These are phyloP conservation scores for Dactylis glomerata DNA, from an alignment of 176 grass and related monocot genomes.

Conservation along the genomic window DNA sequence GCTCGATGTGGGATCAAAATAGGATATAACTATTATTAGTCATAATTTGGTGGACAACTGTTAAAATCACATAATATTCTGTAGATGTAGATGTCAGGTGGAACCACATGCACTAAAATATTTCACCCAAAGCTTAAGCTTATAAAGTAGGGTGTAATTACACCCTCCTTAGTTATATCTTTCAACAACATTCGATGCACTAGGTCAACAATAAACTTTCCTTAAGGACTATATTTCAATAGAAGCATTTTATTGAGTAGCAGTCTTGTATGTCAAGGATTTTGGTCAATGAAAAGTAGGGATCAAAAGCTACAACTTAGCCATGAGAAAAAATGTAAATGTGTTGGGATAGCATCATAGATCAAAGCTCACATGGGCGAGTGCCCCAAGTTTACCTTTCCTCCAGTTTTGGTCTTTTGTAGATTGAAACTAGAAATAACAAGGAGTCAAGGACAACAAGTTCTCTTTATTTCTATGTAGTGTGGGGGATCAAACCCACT, in stretches of 20 bases:
- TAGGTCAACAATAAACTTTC: background rate
- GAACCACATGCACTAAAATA: background rate
- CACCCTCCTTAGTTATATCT: background rate
- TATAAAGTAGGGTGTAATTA: background rate
- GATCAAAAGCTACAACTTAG: background rate
- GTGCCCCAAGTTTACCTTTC: background rate
- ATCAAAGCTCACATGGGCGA: background rate
- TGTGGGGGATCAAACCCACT: background rate
- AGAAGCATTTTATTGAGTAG: background rate
- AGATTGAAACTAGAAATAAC: background rate
- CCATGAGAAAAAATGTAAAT: background rate
- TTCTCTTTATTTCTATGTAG: background rate
- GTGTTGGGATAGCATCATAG: background rate
- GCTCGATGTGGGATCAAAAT: background rate
- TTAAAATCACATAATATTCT: too few relatives aligned
- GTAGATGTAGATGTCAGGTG: background rate
- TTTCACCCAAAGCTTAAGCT: background rate
- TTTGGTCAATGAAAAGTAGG: background rate
- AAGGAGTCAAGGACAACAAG: background rate
- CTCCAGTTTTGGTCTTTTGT: background rate
- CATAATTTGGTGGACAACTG: background rate
- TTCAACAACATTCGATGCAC: background rate
- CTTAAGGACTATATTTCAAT: background rate
- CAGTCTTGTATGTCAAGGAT: background rate
- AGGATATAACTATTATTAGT: background rate